phyloP scores from a whole-genome alignment of 2,329 filamentous ascomycete genomes.

The Emergomyces pasteurianus region DNA sequence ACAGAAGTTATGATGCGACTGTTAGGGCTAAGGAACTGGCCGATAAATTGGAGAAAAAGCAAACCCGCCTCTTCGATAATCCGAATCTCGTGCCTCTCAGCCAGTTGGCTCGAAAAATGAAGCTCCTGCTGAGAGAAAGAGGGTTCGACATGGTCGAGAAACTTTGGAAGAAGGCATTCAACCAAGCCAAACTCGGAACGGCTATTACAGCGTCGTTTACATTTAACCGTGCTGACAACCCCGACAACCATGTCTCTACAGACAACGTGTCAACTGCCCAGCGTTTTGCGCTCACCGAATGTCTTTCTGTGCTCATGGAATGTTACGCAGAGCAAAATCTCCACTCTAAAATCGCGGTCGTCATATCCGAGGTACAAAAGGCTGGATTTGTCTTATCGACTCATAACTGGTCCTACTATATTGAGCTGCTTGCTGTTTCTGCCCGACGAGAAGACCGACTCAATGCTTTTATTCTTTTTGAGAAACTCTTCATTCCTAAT shows the following conservation, averaged over 20 bases:
- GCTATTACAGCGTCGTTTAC: constrained; percentile 9
- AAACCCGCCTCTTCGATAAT: constrained; percentile 7
- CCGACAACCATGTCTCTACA: background rate
- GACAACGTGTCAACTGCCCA: constrained; percentile 25
- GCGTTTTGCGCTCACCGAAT: constrained; percentile 38
- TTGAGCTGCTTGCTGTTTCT: constrained; percentile 54
- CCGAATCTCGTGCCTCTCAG: constrained; percentile 5
- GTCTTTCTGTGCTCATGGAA: constrained; percentile 41
- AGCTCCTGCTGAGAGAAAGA: constrained; percentile 45
- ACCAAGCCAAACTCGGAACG: constrained; percentile 36
- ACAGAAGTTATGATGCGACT: constrained; percentile 36
- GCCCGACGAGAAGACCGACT: constrained; percentile 43
- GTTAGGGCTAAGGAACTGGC: constrained; percentile 28
- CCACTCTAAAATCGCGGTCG: constrained; percentile 38
- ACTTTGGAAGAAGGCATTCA: constrained; percentile 54
- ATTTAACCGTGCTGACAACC: background rate
- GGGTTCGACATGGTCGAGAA: constrained; percentile 50
- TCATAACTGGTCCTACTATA: constrained; percentile 68
- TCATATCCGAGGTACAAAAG: constrained; percentile 45
- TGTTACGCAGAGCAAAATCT: constrained; percentile 43
- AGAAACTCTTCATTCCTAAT: constrained; percentile 62
- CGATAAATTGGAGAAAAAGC: constrained; percentile 9
- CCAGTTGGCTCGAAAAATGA: constrained; percentile 44
- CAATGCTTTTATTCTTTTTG: constrained; percentile 59
- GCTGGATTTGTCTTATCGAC: constrained; percentile 64